phyloP scores from a whole-genome alignment of 2,329 filamentous ascomycete species.

The Fusarium papillatum region DNA sequence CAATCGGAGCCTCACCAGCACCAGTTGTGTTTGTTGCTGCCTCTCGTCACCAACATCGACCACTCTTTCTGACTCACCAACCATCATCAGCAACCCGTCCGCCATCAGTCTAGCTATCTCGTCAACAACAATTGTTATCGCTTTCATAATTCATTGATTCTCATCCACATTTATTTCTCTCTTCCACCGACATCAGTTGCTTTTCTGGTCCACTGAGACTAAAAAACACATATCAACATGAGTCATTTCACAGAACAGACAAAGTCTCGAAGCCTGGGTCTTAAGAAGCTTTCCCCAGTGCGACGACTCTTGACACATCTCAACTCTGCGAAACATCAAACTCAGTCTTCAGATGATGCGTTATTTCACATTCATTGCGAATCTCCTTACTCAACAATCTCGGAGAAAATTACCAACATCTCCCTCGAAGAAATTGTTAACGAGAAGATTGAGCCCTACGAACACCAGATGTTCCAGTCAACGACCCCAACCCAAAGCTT shows the following conservation, averaged over 20 bases:
- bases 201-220: background rate
- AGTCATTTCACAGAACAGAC: background rate
- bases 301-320: background rate
- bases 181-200: background rate
- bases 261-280: background rate
- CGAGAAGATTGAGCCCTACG: background rate
- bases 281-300: background rate
- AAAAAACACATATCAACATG: background rate
- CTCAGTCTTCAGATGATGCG: background rate
- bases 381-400: background rate
- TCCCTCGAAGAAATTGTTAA: background rate
- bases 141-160: background rate
- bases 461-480: background rate
- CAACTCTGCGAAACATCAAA: background rate
- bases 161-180: background rate
- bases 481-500: background rate
- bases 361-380: background rate
- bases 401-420: background rate
- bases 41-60: background rate
- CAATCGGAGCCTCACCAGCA: background rate
- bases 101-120: background rate
- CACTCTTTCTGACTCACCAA: background rate
- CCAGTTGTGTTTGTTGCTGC: background rate
- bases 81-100: background rate
- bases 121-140: background rate